Conservation (phyloP, 1,139 yeast genomes). For the Hemisphaericaspora subhashii region DNA sequence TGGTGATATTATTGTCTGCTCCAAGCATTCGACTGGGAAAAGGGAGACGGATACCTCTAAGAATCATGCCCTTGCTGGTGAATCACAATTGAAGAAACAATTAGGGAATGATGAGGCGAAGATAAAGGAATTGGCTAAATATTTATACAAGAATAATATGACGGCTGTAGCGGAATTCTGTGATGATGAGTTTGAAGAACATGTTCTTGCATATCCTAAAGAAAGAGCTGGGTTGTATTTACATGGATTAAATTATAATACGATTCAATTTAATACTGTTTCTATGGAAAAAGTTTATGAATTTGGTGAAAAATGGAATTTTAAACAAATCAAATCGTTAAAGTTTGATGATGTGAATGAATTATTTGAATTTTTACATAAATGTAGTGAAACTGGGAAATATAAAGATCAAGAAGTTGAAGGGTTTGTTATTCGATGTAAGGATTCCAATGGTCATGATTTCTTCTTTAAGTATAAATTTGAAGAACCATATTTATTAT, state of each 20-base stretch:
- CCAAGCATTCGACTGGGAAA: slow-evolving; percentile 85
- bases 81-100: slow-evolving; percentile 55
- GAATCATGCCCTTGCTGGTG: slow-evolving; percentile 80
- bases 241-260: slow-evolving; percentile 82
- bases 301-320: slow-evolving; percentile 75
- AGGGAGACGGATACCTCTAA: slow-evolving; percentile 44
- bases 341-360: slow-evolving; percentile 34
- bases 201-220: slow-evolving; percentile 71
- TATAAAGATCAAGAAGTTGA: slow-evolving; percentile 76
- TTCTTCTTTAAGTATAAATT: slow-evolving; percentile 92
- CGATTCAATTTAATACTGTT: slow-evolving; percentile 60
- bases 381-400: slow-evolving; percentile 65
- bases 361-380: slow-evolving; percentile 53
- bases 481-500: slow-evolving; percentile 91
- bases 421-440: slow-evolving; percentile 87
- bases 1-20: slow-evolving; percentile 78
- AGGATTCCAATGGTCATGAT: slow-evolving; percentile 21
- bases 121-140: slow-evolving; percentile 52
- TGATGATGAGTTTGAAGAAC: slow-evolving; percentile 93
- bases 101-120: slow-evolving; percentile 40
- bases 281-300: slow-evolving; percentile 57
- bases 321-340: slow-evolving; percentile 54
- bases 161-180: slow-evolving; percentile 95
- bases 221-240: slow-evolving; percentile 79
- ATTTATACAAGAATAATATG: slow-evolving; percentile 49